Conservation (phyloP, 2,329 filamentous ascomycete genomes). For the Ceratocystis destructans region DNA sequence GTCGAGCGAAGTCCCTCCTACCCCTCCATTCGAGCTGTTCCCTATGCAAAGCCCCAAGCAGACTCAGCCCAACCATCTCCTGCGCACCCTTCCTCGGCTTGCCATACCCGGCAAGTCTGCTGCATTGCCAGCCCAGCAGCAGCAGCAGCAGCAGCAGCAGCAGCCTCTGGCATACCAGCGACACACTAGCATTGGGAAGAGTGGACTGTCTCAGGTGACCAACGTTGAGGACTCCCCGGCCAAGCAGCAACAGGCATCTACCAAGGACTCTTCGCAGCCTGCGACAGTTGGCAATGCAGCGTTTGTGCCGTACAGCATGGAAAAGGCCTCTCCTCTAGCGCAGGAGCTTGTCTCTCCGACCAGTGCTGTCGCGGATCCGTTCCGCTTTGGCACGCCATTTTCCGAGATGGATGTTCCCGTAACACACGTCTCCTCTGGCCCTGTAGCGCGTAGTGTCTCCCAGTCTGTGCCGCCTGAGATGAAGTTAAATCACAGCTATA, state of each 20-base stretch:
- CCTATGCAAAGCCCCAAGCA: constrained; percentile 27
- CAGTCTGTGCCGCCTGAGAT: constrained; percentile 92
- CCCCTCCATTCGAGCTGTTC: constrained; percentile 55
- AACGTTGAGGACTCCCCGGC: constrained; percentile 15
- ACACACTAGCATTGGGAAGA: constrained; percentile 9
- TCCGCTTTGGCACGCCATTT: constrained; percentile 72
- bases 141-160: constrained; percentile 21
- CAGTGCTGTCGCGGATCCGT: constrained; percentile 36
- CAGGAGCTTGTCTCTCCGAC: constrained; percentile 43
- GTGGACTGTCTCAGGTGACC: constrained; percentile 15
- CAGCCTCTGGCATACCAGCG: constrained; percentile 21
- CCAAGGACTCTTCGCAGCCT: constrained; percentile 30
- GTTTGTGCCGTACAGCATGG: constrained; percentile 41
- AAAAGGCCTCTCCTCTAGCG: constrained; percentile 36
- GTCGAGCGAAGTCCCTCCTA: constrained; percentile 47
- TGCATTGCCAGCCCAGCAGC: constrained; percentile 19
- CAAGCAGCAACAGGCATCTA: background rate
- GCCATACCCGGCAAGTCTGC: constrained; percentile 38
- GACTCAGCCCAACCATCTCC: constrained; percentile 34
- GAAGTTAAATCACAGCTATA: constrained; percentile 42
- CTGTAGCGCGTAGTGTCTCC: constrained; percentile 62
- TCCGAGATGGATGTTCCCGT: constrained; percentile 83
- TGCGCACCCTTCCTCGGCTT: constrained; percentile 48
- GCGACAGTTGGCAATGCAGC: constrained; percentile 21
- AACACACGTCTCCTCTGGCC: constrained; percentile 56